Base-by-base conservation (phyloP, 768 basidiomycete genomes). In the Tricholoma matsutake region DNA sequence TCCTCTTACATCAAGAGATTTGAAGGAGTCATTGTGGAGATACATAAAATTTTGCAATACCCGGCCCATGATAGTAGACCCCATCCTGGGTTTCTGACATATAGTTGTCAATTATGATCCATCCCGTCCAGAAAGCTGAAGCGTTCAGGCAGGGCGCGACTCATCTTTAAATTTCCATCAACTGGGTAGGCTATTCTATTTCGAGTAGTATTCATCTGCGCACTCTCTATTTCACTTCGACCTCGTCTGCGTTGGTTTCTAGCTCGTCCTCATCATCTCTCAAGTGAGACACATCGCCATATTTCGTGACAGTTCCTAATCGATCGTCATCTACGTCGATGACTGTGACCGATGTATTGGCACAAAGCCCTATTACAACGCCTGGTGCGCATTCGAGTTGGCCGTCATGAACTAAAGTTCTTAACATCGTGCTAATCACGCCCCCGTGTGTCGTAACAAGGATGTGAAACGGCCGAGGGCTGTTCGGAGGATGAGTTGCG, bases 391-490 rank as follows among this genome's bases (percentile, higher is more conserved):
- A 76, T 53, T 58, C 64, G 56, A 81, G 63, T 64, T 75, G 69
- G 34, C 78, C 68, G 47, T 76, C 78, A 20, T 74, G 71, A n/a
- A 82, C 64, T 67, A 91, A 67, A 41, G 68, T 73, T 18, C 75
- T 75, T 60, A 88, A 74, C 57, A 92, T 76, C 29, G 76, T 75
- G 18, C 73, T 72, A 61, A 92, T 89, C 65, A 83, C 79, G 0
- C 83, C 88, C 2, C 88, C 88, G 59, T 93, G 91, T 43, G 85
- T 83, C 61, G 84, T 82, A 11, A 86, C 80, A 31, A 93, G 77
- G 49, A 90, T 76, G 60, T 79, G 72, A 56, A 71, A 69, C 35
- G 79, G 70, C 18, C 65, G 22, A 25, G 22, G 63, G 52, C 61
- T 70, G 22, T 56, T 63, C 45, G 62, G 59, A 35, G 70, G 63